These are phyloP conservation scores for Aegle marmelos DNA, from an alignment of 345 rosid species.

Conservation along the genomic window DNA sequence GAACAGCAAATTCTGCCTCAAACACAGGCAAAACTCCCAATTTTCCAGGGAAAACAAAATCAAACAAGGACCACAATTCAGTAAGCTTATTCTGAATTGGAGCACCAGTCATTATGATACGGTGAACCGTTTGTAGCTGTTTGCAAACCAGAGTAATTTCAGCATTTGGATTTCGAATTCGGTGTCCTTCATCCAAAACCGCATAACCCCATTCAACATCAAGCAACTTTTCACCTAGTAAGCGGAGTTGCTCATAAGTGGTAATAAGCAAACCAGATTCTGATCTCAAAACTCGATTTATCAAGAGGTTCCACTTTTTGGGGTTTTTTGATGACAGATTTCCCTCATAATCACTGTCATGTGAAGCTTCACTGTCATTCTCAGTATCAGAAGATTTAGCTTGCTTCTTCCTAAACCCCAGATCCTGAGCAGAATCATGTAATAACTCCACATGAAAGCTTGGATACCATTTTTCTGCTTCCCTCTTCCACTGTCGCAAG, in stretches of 20 bases:
- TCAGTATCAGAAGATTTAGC: constrained; percentile 59
- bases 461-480: constrained; percentile 85
- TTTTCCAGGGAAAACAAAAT: constrained; percentile 98
- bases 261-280: constrained; percentile 83
- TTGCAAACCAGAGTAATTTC: constrained; percentile 89
- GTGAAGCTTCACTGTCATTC: constrained; percentile 65
- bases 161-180: constrained; percentile 95
- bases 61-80: constrained; percentile 96
- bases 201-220: constrained; percentile 96
- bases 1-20: constrained; percentile 95
- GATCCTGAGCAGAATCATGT: constrained; percentile 89
- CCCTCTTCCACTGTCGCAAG: constrained; percentile 93
- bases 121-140: constrained; percentile 94
- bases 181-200: constrained; percentile 92
- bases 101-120: constrained; percentile 95
- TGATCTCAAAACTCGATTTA: constrained; percentile 72
- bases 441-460: constrained; percentile 74
- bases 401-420: constrained; percentile 36
- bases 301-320: constrained; percentile 83
- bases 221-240: constrained; percentile 76
- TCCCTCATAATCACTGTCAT: constrained; percentile 56
- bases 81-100: constrained; percentile 93
- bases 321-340: constrained; percentile 38
- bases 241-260: constrained; percentile 91
- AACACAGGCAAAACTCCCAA: constrained; percentile 94